Evolutionary conservation across 164 flowering plant species (phyloP).

Genomic region (Tetrastigma voinierianum): DNA sequence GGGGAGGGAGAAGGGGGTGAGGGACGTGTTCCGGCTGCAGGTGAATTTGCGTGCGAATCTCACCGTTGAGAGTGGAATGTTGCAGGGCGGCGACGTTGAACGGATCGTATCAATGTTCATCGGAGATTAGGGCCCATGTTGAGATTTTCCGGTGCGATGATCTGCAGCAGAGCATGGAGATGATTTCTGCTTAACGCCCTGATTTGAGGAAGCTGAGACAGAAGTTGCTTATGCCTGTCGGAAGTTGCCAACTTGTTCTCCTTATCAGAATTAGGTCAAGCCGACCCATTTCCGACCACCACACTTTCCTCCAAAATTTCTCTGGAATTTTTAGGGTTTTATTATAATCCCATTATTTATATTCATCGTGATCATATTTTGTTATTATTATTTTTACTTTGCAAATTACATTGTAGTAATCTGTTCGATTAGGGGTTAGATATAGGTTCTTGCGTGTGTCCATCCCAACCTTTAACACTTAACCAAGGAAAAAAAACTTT

Average conservation of each 20-base stretch:
- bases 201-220: conserved; percentile 47
- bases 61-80: conserved; percentile 37
- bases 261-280: conserved; percentile 43
- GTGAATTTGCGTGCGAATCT: conserved; percentile 72
- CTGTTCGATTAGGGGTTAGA: too few species aligned
- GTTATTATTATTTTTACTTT: too few species aligned
- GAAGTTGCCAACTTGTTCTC: conserved; percentile 57
- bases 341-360: too few species aligned
- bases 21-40: conserved; percentile 71
- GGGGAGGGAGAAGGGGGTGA: conserved; percentile 26
- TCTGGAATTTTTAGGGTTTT: too few species aligned
- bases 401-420: too few species aligned
- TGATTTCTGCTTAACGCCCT: conserved; percentile 50
- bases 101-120: too few species aligned
- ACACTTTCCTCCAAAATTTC: too few species aligned
- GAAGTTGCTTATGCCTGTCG: conserved; percentile 59
- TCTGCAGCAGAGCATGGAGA: conserved; percentile 32
- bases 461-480: too few species aligned
- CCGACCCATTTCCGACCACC: too few species aligned
- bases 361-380: too few species aligned
- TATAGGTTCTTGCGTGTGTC: too few species aligned
- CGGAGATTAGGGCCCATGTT: conserved; percentile 73
- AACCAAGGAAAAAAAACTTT: too few species aligned
- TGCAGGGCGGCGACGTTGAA: conserved; percentile 11
- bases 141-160: conserved; percentile 82